A percentile compares a stretch with the other conserved stretches of the same genome.
Evolutionary conservation across 495 filamentous ascomycete species (phyloP).

Genomic region (Aspergillus sparsus): DNA sequence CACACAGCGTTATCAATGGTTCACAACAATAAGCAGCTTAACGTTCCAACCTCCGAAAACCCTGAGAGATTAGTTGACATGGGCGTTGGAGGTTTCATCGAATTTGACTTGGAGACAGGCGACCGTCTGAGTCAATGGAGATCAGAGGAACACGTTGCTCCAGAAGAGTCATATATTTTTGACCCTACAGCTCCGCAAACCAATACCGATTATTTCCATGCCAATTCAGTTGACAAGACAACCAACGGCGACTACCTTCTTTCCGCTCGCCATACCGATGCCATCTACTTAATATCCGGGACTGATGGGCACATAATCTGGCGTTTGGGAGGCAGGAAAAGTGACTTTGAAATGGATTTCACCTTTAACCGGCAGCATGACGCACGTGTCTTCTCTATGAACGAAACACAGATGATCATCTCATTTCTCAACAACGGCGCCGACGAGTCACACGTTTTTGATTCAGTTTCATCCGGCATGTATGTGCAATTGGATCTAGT

Average conservation of each 20-base stretch:
- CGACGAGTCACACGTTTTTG: slow-evolving; percentile 32
- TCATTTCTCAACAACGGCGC: slow-evolving; percentile 49
- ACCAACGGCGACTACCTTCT: slow-evolving; percentile 50
- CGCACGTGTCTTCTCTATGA: slow-evolving; percentile 43
- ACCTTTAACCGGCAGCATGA: slow-evolving; percentile 55
- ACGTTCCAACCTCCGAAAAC: slow-evolving; percentile 13
- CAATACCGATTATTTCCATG: slow-evolving; percentile 33
- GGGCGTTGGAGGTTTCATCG: slow-evolving; percentile 29
- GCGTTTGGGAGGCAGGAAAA: slow-evolving; percentile 47
- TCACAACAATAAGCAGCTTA: background rate
- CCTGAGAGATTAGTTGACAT: slow-evolving; percentile 19
- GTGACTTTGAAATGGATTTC: slow-evolving; percentile 30
- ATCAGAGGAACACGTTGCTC: slow-evolving; percentile 28
- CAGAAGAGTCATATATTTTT: slow-evolving; percentile 18
- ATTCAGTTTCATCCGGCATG: slow-evolving; percentile 43
- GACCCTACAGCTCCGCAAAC: background rate
- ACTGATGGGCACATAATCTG: slow-evolving; percentile 54
- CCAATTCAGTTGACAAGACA: slow-evolving; percentile 32
- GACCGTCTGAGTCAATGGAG: slow-evolving; percentile 32
- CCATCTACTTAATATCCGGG: slow-evolving; percentile 53
- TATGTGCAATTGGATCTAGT: slow-evolving; percentile 47
- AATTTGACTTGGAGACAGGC: slow-evolving; percentile 29
- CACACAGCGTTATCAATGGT: background rate
- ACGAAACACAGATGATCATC: slow-evolving; percentile 36
- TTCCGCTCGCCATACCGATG: slow-evolving; percentile 49